Conservation (phyloP, 78 protist species). For the Protostelium mycophagum region DNA sequence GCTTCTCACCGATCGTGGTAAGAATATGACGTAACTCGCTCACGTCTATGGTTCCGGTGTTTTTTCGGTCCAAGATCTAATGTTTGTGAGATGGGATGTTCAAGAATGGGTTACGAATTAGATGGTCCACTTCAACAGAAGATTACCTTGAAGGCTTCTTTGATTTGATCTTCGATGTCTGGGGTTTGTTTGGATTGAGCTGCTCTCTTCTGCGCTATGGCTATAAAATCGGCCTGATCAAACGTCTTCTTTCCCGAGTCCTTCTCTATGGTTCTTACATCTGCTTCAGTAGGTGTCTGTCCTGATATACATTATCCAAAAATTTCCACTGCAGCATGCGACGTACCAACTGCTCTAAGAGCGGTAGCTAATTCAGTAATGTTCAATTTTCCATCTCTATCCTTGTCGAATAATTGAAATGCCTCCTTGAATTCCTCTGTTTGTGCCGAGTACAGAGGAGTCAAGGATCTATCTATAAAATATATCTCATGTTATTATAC, state of each 20-base stretch:
- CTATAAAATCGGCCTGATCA: background rate
- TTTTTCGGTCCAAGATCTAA: background rate
- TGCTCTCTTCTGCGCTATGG: background rate
- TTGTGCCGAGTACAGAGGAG: no score
- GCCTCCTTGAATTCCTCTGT: background rate
- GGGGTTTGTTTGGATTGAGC: background rate
- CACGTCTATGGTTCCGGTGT: background rate
- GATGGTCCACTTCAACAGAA: background rate
- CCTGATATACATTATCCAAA: background rate
- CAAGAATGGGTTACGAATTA: no score
- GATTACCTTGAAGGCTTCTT: background rate
- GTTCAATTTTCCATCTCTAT: background rate
- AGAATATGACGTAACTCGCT: background rate
- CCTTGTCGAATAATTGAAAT: background rate
- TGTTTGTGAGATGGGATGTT: no score
- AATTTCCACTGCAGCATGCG: background rate
- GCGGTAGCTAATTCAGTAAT: background rate
- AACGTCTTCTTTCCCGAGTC: background rate
- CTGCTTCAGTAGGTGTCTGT: background rate
- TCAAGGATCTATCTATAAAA: no score
- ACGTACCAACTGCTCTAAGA: background rate
- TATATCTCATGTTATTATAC: no score
- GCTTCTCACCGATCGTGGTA: background rate
- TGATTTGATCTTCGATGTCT: background rate
- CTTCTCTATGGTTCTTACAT: background rate